Percentiles rank a stretch among this genome's conserved stretches.
Evolutionary conservation across 2,329 filamentous ascomycete genomes (phyloP).

Genomic region (Herpomyces periplanetae): DNA sequence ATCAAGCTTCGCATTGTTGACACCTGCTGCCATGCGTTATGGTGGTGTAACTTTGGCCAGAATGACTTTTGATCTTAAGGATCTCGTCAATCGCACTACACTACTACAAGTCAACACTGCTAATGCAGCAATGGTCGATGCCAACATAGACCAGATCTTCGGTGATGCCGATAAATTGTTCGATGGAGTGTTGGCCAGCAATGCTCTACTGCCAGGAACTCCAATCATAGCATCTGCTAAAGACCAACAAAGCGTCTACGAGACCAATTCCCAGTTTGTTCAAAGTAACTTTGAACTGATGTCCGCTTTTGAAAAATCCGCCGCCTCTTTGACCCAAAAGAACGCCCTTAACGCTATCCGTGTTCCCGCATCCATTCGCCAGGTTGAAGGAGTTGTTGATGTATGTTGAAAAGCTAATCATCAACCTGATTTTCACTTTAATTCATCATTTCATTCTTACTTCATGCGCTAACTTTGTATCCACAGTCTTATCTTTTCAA

Average conservation of each 20-base stretch:
- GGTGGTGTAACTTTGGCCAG: conserved; percentile 2
- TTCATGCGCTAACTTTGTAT: no score
- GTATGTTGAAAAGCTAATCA: no score
- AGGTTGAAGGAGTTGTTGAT: conserved; percentile 2
- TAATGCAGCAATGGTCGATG: conserved; percentile 2
- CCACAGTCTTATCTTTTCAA: no score
- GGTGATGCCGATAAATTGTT: conserved; percentile 2
- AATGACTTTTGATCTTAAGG: conserved; percentile 2
- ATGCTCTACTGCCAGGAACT: conserved; percentile 2
- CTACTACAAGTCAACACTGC: conserved; percentile 2
- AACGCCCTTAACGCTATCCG: conserved; percentile 3
- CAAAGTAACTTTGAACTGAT: conserved; percentile 2
- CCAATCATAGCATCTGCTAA: conserved; percentile 1
- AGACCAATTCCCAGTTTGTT: conserved; percentile 2
- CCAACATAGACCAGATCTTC: conserved; percentile 2
- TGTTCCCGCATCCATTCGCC: conserved; percentile 2
- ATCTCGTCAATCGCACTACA: no score
- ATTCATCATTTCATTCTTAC: no score
- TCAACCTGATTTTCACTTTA: no score
- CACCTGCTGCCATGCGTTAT: conserved; percentile 2
- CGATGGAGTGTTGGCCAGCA: conserved; percentile 2
- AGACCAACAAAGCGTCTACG: conserved; percentile 2
- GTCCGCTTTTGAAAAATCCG: conserved; percentile 1
- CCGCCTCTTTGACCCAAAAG: conserved; percentile 1
- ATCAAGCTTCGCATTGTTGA: conserved; percentile 2